Evolutionary conservation across 2,329 filamentous ascomycete species (phyloP), one percentile per base, ranked within the genome.

Genomic region (Tolypocladium album): DNA sequence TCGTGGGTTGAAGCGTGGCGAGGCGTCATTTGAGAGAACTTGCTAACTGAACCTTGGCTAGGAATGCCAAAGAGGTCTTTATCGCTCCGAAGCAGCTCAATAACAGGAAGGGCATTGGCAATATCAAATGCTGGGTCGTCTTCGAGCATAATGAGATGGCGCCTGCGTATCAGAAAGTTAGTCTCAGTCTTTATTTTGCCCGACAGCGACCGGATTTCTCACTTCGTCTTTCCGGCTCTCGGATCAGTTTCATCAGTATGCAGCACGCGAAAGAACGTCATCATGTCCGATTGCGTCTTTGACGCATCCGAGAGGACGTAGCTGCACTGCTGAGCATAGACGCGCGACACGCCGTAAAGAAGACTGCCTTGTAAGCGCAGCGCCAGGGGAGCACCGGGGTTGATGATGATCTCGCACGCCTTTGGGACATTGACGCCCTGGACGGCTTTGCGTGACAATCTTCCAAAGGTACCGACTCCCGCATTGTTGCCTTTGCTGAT

Each of bases 361-460:
- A 99, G 80, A 66, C 88, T 97, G 20, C 92, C 89, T 70, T 97
- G 93, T 27, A 99, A 82, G 42, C 94, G 87, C 64, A 99, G 75
- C 5, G 94, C 93, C 75, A 99, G 88, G 2, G 94, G 94, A 1
- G 89, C 90, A 7, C 88, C 89, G 0, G 67, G 92, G 60, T 90
- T 82, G 43, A 90, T 84, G 70, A 99, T 96, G n/a, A 88, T 94
- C 64, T 88, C 82, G 72, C 93, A 97, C 60, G 94, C 92, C 69
- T 89, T 92, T 42, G 85, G 81, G 34, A 99, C 87, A 68, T 97
- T 83, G 65, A 99, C 94, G 20, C 90, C 86, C 61, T 93, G 85
- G 61, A 99, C 96, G 11, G 90, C 88, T 71, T 94, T 96, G 56
- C 89, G 85, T 9, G 87, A 90, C 66, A 99, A 79, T 67, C 86